Evolutionary conservation across 352 stramenopile species (phyloP).

Genomic region (Blastocystis sp.): DNA sequence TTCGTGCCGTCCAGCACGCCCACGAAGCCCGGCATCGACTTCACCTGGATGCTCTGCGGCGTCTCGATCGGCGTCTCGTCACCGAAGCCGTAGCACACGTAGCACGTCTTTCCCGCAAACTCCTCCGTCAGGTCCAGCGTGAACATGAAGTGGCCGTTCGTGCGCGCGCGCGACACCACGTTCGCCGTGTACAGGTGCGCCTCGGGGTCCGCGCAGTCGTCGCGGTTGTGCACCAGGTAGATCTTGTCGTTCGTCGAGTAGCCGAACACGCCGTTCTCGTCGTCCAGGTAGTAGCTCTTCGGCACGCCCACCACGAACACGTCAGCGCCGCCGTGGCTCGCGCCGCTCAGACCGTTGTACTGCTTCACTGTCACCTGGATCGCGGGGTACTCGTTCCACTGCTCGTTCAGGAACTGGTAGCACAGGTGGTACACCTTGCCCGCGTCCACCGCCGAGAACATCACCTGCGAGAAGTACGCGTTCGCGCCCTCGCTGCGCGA

Average conservation of each 20-base stretch:
- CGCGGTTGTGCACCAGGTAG: conserved; percentile 4
- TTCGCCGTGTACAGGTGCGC: conserved; percentile 30
- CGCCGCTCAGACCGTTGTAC: background rate
- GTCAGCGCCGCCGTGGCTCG: background rate
- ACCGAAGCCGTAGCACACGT: conserved; percentile 49
- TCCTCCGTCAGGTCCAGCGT: conserved; percentile 7
- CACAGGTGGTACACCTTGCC: conserved; percentile 45
- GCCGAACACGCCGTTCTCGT: background rate
- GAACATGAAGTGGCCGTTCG: conserved; percentile 29
- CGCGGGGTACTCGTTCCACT: conserved; percentile 44
- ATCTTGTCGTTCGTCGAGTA: conserved; percentile 42
- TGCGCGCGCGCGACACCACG: background rate
- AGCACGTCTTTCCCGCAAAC: conserved; percentile 30
- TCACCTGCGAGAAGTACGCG: background rate
- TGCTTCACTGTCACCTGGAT: conserved; percentile 58
- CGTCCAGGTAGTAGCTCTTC: conserved; percentile 61
- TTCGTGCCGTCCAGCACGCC: conserved; percentile 50
- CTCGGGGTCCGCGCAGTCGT: background rate
- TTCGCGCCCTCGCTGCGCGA: background rate
- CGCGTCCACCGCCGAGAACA: background rate
- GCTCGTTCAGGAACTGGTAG: conserved; percentile 53
- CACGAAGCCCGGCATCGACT: conserved; percentile 59
- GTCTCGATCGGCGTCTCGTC: conserved; percentile 20
- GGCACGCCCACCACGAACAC: conserved; percentile 15
- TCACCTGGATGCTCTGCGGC: conserved; percentile 10